A percentile compares a stretch with the other conserved stretches of the same genome.
phyloP scores from a whole-genome alignment of 2,329 filamentous ascomycete genomes.

The Graphilbum fragrans region DNA sequence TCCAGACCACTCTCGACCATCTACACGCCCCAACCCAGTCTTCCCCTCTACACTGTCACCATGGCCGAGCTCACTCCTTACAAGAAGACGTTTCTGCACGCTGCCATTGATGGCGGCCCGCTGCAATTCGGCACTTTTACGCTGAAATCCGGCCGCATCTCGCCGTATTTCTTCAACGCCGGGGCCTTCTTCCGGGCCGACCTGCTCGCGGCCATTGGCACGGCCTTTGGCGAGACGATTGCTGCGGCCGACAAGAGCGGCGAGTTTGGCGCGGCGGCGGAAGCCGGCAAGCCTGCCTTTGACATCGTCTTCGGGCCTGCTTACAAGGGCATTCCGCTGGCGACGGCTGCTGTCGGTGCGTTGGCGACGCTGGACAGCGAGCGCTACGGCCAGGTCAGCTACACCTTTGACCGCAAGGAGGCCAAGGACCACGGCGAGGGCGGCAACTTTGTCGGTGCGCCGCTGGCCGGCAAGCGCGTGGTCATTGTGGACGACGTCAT shows the following conservation, averaged over 20 bases:
- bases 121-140: slow-evolving; percentile 76
- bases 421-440: slow-evolving; percentile 94
- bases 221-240: slow-evolving; percentile 66
- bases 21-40: neutral
- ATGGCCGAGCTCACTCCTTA: slow-evolving; percentile 37
- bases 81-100: slow-evolving; percentile 62
- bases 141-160: slow-evolving; percentile 83
- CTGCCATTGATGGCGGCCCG: slow-evolving; percentile 55
- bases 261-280: neutral
- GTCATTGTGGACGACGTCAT: slow-evolving; percentile 95
- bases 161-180: slow-evolving; percentile 97
- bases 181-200: slow-evolving; percentile 77
- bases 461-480: slow-evolving; percentile 71
- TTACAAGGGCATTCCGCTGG: slow-evolving; percentile 95
- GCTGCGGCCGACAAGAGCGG: slow-evolving; percentile 10
- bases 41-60: neutral
- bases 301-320: slow-evolving; percentile 89
- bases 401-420: slow-evolving; percentile 93
- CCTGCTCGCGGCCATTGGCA: slow-evolving; percentile 64
- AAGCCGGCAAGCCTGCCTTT: slow-evolving; percentile 27
- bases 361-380: slow-evolving; percentile 20
- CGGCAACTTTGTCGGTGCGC: slow-evolving; percentile 80
- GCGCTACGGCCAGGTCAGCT: slow-evolving; percentile 57
- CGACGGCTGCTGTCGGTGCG: slow-evolving; percentile 46
- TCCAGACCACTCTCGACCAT: neutral